These are phyloP conservation scores for Fusarium dimerum DNA, from an alignment of 2,329 filamentous ascomycete species.

Conservation along the genomic window DNA sequence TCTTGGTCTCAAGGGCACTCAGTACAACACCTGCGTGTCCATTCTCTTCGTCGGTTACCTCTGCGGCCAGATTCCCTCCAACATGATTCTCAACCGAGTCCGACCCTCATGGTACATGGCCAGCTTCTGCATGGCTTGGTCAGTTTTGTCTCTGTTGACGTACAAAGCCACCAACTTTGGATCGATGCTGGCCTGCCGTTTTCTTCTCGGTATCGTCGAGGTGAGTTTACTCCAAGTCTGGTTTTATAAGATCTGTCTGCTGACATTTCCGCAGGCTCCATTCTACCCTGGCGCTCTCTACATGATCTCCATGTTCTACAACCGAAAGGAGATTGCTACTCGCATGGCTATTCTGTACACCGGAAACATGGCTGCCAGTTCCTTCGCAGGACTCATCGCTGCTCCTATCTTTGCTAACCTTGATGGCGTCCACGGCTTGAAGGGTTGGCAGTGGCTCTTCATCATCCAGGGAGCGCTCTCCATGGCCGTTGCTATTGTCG, in stretches of 20 bases:
- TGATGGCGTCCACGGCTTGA: conserved; percentile 27
- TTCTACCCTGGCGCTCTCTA: conserved; percentile 36
- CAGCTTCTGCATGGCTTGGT: conserved; percentile 39
- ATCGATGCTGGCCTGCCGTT: conserved; percentile 36
- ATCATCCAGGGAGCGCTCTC: conserved; percentile 34
- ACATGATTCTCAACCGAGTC: conserved; percentile 41
- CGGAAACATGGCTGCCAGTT: conserved; percentile 36
- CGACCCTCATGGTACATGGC: conserved; percentile 47
- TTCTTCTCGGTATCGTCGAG: conserved; percentile 42
- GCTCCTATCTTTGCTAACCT: conserved; percentile 40
- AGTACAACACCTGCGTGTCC: conserved; percentile 38
- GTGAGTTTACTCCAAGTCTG: no score
- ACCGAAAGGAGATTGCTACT: conserved; percentile 45
- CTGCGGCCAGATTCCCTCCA: conserved; percentile 39
- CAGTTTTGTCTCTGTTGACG: conserved; percentile 41
- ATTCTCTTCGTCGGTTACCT: conserved; percentile 39
- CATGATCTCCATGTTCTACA: conserved; percentile 55
- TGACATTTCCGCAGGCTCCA: conserved; percentile 25
- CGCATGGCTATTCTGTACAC: conserved; percentile 46
- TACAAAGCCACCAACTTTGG: conserved; percentile 41
- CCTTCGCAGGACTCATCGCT: conserved; percentile 46
- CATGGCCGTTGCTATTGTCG: conserved; percentile 31
- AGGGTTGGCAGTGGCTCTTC: conserved; percentile 37
- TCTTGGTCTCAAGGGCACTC: conserved; percentile 43
- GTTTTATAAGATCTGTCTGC: no score